Percentiles rank a stretch among this genome's conserved stretches.
phyloP scores from a whole-genome alignment of 495 filamentous ascomycete species.

The Bathelium albidoporum region DNA sequence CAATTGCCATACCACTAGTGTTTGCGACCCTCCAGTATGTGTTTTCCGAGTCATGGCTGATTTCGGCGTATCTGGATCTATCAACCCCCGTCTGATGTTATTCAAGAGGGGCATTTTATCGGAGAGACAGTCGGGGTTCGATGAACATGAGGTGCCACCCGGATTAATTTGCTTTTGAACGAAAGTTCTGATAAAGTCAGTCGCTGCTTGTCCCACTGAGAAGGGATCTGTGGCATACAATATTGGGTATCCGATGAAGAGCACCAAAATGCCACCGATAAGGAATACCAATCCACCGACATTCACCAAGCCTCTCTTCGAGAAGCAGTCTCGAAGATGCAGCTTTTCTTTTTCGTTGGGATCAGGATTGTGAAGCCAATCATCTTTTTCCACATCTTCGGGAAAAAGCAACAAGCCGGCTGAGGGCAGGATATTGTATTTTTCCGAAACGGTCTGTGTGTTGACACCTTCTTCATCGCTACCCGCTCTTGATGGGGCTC shows the following conservation, averaged over 20 bases:
- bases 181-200: constrained; percentile 41
- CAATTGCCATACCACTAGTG: constrained; percentile 48
- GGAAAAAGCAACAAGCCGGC: constrained; percentile 61
- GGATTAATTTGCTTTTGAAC: constrained; percentile 33
- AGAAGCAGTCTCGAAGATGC: constrained; percentile 57
- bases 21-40: constrained; percentile 49
- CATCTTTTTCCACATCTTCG: constrained; percentile 70
- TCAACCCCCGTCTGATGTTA: constrained; percentile 50
- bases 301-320: constrained; percentile 55
- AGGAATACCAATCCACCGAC: constrained; percentile 54
- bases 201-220: constrained; percentile 42
- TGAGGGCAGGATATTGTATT: constrained; percentile 67
- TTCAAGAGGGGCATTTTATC: constrained; percentile 46
- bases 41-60: constrained; percentile 47
- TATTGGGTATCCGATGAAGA: constrained; percentile 67
- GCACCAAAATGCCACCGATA: constrained; percentile 49
- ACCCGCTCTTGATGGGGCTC: constrained; percentile 48
- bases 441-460: constrained; percentile 68
- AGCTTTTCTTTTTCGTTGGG: constrained; percentile 50
- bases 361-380: constrained; percentile 65
- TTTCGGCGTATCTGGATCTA: constrained; percentile 63
- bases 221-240: constrained; percentile 47
- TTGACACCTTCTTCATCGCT: constrained; percentile 60
- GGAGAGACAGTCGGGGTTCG: constrained; percentile 45
- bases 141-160: constrained; percentile 25